Evolutionary conservation across 1,284 basidiomycete species (phyloP), one percentile per base, ranked within the genome.

Genomic region (Pseudozyma sp.): DNA sequence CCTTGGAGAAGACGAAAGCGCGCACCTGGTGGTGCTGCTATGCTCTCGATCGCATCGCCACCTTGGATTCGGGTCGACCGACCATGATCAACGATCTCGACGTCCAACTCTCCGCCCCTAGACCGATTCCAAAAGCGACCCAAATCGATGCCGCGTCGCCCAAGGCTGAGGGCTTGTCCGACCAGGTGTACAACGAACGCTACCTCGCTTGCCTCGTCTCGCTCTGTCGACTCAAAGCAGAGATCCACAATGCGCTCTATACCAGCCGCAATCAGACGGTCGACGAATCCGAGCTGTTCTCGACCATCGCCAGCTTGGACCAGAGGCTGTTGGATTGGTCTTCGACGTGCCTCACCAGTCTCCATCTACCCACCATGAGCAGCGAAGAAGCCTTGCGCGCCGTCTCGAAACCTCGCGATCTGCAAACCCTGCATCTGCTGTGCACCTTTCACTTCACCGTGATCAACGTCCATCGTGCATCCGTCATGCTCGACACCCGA

Each of bases 1-100:
- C 46, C 29, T 31, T 57, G 16, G 54, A 57, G 34, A 14, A 29
- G 0, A 57, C 54, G 7, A 57, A 57, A 24, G 54, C 37, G 5
- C 45, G 54, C 35, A 42, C 49, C 29, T 57, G 54, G 54, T 57
- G 54, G 54, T 57, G 54, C 30, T 57, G 54, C 30, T 57, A 57
- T 29, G 17, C 45, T 31, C 54, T 57, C 10, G 54, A 57, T 14
- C 54, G 54, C 37, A 42, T 57, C n/a, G 46, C 46, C 34, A 57
- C 54, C 10, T 44, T 57, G 44, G 54, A 57, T 39, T 57, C 54
- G 3, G 54, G 54, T 30, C 33, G 55, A 6, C 48, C 55, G 7
- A 13, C 47, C 14, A 58, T 58, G 55, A 51, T 58, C 42, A 58
- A 50, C 40, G 47, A 58, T 5, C 40, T 43, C 9, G 55, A 58